A percentile compares a stretch with the other conserved stretches of the same genome.
Evolutionary conservation across 1,139 yeast species (phyloP).

Genomic region (Candida sanyaensis): DNA sequence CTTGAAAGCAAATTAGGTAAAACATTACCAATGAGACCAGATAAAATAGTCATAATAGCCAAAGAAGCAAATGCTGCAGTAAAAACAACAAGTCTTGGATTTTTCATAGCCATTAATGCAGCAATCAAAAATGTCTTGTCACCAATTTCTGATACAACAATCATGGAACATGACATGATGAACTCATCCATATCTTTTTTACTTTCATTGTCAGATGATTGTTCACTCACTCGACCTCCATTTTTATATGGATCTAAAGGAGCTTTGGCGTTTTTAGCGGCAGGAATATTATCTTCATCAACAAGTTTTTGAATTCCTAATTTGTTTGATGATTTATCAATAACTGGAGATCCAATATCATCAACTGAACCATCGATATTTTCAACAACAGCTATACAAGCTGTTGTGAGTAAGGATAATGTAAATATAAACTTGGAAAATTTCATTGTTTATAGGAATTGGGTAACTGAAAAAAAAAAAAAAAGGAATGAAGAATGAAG

Average conservation of each 20-base stretch:
- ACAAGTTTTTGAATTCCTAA: conserved; percentile 26
- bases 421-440: conserved; percentile 9
- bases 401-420: conserved; percentile 7
- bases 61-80: conserved; percentile 86
- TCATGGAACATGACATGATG: conserved; percentile 78
- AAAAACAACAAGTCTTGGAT: conserved; percentile 79
- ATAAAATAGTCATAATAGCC: conserved; percentile 85
- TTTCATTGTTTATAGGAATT: conserved; percentile 8
- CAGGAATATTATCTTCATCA: conserved; percentile 34
- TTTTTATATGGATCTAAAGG: conserved; percentile 23
- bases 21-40: conserved; percentile 91
- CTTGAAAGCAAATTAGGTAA: conserved; percentile 83
- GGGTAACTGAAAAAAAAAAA: not conserved
- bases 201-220: not conserved
- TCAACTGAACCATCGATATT: conserved; percentile 7
- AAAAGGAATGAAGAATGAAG: not conserved
- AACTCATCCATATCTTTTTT: conserved; percentile 44
- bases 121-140: conserved; percentile 97
- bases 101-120: conserved; percentile 97
- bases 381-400: conserved; percentile 6
- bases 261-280: conserved; percentile 24
- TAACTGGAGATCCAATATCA: conserved; percentile 4
- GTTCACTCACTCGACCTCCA: conserved; percentile 2
- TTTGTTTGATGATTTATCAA: conserved; percentile 18
- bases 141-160: conserved; percentile 90